These are phyloP conservation scores for Globisporangium parvum DNA, from an alignment of 352 stramenopile genomes.

Conservation along the genomic window DNA sequence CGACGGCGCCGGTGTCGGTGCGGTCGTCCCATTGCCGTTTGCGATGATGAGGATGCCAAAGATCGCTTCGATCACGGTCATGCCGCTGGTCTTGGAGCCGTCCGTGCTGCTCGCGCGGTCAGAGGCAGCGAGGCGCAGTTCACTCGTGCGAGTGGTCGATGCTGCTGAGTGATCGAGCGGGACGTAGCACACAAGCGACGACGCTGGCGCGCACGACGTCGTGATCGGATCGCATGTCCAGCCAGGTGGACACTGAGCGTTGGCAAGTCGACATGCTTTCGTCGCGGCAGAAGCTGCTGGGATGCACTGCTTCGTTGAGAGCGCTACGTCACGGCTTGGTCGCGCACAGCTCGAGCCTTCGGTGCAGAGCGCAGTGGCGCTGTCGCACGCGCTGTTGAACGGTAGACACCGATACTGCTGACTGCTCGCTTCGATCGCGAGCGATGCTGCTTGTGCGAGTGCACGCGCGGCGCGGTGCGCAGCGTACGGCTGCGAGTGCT, in stretches of 20 bases:
- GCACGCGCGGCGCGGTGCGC: not conserved
- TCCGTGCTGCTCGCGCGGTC: slow-evolving; percentile 13
- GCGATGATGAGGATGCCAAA: slow-evolving; percentile 29
- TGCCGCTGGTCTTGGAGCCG: not conserved
- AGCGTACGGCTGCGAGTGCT: not conserved
- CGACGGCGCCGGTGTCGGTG: too few species aligned
- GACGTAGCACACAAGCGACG: slow-evolving; percentile 36
- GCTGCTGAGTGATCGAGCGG: not conserved
- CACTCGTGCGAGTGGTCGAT: not conserved
- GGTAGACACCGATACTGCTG: slow-evolving; percentile 14
- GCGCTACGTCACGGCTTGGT: not conserved
- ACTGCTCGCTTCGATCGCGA: not conserved
- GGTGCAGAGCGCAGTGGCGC: slow-evolving; percentile 20
- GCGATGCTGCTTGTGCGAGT: too few species aligned
- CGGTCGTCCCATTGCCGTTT: slow-evolving; percentile 6
- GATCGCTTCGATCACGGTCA: slow-evolving; percentile 28
- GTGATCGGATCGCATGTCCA: slow-evolving; percentile 23
- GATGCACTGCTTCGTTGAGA: slow-evolving; percentile 16
- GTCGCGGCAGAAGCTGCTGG: slow-evolving; percentile 5
- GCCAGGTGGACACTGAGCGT: slow-evolving; percentile 19
- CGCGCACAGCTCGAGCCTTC: slow-evolving; percentile 25
- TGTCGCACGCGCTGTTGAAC: slow-evolving; percentile 22
- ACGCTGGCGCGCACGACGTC: slow-evolving; percentile 18
- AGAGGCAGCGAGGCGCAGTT: slow-evolving; percentile 22
- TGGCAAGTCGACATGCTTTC: slow-evolving; percentile 1